These are phyloP conservation scores for Puccinellia tenuiflora DNA, from an alignment of 176 grass and related monocot species.

Conservation along the genomic window DNA sequence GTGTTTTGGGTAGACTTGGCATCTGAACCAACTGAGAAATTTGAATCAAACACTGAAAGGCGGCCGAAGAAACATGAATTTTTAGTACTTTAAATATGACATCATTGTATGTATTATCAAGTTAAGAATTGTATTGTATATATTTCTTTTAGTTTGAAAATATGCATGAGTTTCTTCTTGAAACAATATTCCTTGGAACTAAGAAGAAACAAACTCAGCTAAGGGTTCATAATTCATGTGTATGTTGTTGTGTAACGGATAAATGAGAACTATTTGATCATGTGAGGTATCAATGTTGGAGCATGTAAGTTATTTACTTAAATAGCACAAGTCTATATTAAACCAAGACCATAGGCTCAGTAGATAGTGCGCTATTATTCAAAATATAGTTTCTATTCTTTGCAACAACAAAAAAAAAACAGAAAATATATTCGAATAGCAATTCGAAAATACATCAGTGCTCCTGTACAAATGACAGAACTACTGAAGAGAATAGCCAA, in stretches of 20 bases:
- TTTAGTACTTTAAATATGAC: not conserved
- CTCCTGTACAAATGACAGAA: not conserved
- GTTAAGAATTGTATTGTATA: not conserved
- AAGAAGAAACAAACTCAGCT: not conserved
- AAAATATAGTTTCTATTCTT: not conserved
- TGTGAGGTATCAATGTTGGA: not conserved
- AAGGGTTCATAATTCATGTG: not conserved
- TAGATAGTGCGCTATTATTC: not conserved
- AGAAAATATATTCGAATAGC: not conserved
- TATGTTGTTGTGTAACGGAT: not conserved
- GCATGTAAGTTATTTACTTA: not conserved
- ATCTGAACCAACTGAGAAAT: not conserved
- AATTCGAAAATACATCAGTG: not conserved
- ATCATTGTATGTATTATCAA: not conserved
- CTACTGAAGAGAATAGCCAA: not conserved
- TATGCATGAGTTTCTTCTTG: not conserved
- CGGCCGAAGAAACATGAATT: not conserved
- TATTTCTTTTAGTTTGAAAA: not conserved
- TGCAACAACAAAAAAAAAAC: not conserved
- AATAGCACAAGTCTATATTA: not conserved
- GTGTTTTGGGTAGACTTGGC: not conserved
- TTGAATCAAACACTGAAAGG: not conserved
- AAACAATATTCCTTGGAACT: not conserved
- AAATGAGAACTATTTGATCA: not conserved
- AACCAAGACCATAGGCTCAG: not conserved